Percentiles rank a stretch among this genome's conserved stretches.
phyloP scores from a whole-genome alignment of 768 basidiomycete genomes.

The Scleroderma citrinum region DNA sequence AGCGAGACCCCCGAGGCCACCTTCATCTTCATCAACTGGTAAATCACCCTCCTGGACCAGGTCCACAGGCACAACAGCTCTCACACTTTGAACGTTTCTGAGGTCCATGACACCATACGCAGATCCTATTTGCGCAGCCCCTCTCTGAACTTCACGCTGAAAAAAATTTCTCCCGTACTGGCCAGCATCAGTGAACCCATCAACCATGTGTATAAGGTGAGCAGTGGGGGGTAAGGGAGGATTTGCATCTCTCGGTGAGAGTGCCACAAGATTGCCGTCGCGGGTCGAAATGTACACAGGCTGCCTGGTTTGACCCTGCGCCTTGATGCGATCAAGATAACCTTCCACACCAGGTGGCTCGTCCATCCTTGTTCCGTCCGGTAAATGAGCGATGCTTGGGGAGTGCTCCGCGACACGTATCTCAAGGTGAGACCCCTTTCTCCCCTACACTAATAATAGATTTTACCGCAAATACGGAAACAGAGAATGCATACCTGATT shows the following conservation, averaged over 20 bases:
- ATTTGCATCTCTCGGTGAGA: conserved; percentile 46
- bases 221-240: conserved; percentile 67
- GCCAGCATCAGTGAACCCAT: conserved; percentile 21
- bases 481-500: conserved; percentile 43
- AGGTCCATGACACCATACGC: conserved; percentile 72
- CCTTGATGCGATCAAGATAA: conserved; percentile 67
- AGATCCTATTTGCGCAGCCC: conserved; percentile 54
- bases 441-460: conserved; percentile 25
- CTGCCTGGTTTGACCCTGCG: conserved; percentile 51
- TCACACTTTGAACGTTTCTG: conserved; percentile 57
- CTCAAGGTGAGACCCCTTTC: conserved; percentile 53
- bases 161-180: conserved; percentile 34
- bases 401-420: conserved; percentile 70
- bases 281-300: conserved; percentile 67
- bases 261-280: conserved; percentile 64
- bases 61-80: conserved; percentile 47
- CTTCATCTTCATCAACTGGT: conserved; percentile 56
- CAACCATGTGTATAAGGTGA: conserved; percentile 27
- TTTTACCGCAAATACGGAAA: conserved; percentile 7
- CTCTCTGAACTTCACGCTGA: conserved; percentile 54
- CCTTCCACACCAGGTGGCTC: conserved; percentile 87
- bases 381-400: conserved; percentile 39
- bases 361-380: conserved; percentile 39
- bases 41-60: conserved; percentile 26
- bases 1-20: conserved; percentile 51